phyloP scores from a whole-genome alignment of 257 asterid species.

The Eucommia ulmoides region DNA sequence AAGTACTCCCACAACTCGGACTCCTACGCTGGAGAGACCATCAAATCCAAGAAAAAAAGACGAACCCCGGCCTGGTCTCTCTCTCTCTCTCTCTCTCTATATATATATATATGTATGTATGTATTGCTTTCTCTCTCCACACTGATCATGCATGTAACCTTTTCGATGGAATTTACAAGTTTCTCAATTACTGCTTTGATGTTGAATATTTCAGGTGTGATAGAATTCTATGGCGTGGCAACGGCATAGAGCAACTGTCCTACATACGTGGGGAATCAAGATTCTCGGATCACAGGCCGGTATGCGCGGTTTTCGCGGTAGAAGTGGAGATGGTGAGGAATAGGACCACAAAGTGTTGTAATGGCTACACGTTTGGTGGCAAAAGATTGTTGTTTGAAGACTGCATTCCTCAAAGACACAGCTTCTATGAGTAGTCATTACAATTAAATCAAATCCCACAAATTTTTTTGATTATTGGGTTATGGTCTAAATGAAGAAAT shows the following conservation, averaged over 20 bases:
- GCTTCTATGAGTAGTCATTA: constrained; percentile 38
- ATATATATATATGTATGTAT: too few relatives aligned
- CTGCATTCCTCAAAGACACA: constrained; percentile 41
- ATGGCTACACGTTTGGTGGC: constrained; percentile 55
- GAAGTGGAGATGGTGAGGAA: constrained; percentile 43
- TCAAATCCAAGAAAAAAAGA: constrained; percentile 70
- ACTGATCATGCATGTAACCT: neutral
- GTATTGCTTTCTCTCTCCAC: neutral
- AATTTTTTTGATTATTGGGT: too few relatives aligned
- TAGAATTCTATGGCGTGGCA: constrained; percentile 71
- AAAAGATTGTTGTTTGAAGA: constrained; percentile 32
- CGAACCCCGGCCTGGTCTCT: constrained; percentile 91
- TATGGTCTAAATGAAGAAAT: neutral
- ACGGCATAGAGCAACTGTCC: constrained; percentile 51
- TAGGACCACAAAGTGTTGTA: constrained; percentile 28
- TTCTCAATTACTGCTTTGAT: neutral
- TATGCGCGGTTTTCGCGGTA: constrained; percentile 53
- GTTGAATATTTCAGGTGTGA: constrained; percentile 70
- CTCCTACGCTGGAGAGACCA: constrained; percentile 65
- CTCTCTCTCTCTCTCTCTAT: neutral
- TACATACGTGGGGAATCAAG: constrained; percentile 78
- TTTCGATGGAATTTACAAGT: neutral
- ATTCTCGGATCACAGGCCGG: constrained; percentile 83
- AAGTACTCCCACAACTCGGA: constrained; percentile 77
- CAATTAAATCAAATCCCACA: too few relatives aligned